Evolutionary conservation across 768 basidiomycete genomes (phyloP).

Genomic region (Suillus cothurnatus): DNA sequence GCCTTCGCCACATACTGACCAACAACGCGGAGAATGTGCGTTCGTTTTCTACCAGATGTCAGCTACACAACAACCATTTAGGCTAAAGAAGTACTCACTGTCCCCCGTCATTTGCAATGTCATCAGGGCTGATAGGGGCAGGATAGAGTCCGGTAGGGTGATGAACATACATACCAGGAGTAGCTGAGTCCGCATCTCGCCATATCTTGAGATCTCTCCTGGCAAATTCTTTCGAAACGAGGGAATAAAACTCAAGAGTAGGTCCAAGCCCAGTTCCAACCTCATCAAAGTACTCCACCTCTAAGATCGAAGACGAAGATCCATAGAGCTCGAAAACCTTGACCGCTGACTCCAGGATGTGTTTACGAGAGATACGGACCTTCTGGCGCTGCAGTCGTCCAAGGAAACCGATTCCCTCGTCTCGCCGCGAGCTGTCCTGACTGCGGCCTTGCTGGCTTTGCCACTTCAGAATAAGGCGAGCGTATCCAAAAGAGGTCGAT

Average conservation of each 20-base stretch:
- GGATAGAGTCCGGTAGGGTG: conserved; percentile 90
- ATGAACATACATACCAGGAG: conserved; percentile 71
- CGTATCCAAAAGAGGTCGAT: conserved; percentile 97
- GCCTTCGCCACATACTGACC: conserved; percentile 98
- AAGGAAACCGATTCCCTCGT: conserved; percentile 91
- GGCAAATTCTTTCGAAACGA: conserved; percentile 95
- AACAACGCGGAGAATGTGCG: conserved; percentile 84
- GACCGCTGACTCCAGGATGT: conserved; percentile 93
- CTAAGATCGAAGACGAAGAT: conserved; percentile 88
- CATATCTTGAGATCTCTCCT: conserved; percentile 86
- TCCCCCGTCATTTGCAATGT: conserved; percentile 71
- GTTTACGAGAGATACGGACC: conserved; percentile 92
- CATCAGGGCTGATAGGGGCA: conserved; percentile 71
- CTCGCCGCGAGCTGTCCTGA: conserved; percentile 78
- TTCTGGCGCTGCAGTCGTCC: conserved; percentile 94
- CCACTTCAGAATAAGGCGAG: conserved; percentile 93
- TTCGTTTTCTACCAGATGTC: conserved; percentile 61
- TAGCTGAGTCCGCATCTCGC: conserved; percentile 77
- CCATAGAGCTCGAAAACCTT: conserved; percentile 98
- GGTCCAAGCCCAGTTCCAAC: conserved; percentile 98
- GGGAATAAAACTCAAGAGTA: conserved; percentile 97
- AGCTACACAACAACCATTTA: conserved; percentile 6
- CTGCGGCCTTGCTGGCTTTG: conserved; percentile 83
- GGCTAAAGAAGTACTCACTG: conserved; percentile 50
- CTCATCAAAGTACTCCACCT: conserved; percentile 99